Evolutionary conservation across 2,329 filamentous ascomycete species (phyloP), one percentile per base, ranked within the genome.

Genomic region (Sclerotiophoma versabilis): DNA sequence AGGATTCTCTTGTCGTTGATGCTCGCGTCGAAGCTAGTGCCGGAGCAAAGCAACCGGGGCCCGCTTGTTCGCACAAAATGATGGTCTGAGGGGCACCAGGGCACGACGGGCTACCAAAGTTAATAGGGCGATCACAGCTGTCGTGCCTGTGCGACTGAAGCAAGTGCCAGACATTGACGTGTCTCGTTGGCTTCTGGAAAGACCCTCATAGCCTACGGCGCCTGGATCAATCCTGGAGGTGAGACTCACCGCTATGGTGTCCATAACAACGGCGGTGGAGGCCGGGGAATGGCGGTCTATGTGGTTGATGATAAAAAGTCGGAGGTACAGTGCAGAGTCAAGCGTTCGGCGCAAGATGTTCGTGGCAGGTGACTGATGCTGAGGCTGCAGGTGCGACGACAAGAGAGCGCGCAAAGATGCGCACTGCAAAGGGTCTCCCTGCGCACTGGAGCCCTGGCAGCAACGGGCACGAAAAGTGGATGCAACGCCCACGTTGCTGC

Each of bases 71-170:
- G 47, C 47, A 56, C 53, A 19, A 54, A 50, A 38, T 49, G 53
- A 50, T 51, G 53, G 42, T 34, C 37, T 56, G 47, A 51, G 47
- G 30, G 42, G 30, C 41, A 41, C 41, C 30, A 46, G 46, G 49
- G 51, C 39, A 45, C 26, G 20, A 32, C 51, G 45, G 50, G 45
- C 37, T 44, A 30, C 39, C 39, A 49, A 39, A 49, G 45, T 49
- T 54, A 37, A 50, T 22, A 43, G 39, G 62, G 57, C 63, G 61
- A 63, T 64, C 59, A 65, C 60, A 61, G 63, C 57, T 60, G 60
- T 66, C 49, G 63, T 56, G 26, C 54, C 56, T 29, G 51, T 38
- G 41, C 48, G 33, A 41, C 41, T 59, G 53, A 39, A 59, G 45
- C 53, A 53, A 17, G 45, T 43, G 49, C 54, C 59, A 60, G 57